Evolutionary conservation across 345 rosid genomes (phyloP).

Genomic region (Linum usitatissimum): DNA sequence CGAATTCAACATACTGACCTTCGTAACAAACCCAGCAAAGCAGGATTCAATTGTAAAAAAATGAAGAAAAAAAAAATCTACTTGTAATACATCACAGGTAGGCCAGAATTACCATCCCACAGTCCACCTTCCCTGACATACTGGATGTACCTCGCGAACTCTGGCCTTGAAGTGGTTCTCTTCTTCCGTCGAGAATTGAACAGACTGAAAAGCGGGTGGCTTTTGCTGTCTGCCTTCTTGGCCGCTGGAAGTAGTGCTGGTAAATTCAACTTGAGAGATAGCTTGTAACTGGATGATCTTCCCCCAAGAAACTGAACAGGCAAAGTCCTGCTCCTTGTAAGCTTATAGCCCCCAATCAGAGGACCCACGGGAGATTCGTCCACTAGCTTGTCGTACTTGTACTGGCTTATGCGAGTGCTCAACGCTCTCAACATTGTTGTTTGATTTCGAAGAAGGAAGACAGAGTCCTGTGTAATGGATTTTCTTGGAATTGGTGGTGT

Average conservation of each 20-base stretch:
- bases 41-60: no score
- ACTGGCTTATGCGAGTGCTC: conserved; percentile 37
- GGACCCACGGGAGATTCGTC: conserved; percentile 21
- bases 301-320: conserved; percentile 27
- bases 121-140: conserved; percentile 64
- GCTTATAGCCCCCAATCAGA: conserved; percentile 13
- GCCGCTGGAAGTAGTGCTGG: conserved; percentile 8
- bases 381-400: conserved; percentile 38
- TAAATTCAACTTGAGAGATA: neutral
- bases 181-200: conserved; percentile 42
- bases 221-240: conserved; percentile 19
- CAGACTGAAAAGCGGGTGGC: conserved; percentile 52
- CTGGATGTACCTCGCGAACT: conserved; percentile 55
- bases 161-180: conserved; percentile 55
- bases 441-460: no score
- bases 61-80: no score
- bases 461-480: no score
- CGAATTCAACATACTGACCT: no score
- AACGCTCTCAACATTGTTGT: conserved; percentile 49
- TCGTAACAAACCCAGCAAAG: no score
- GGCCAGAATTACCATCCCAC: conserved; percentile 44
- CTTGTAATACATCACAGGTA: conserved; percentile 39
- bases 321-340: conserved; percentile 38
- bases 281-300: neutral
- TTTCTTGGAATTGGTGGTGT: no score